Base-by-base conservation (phyloP, 257 asterid genomes). In the Nicotiana undulata region DNA sequence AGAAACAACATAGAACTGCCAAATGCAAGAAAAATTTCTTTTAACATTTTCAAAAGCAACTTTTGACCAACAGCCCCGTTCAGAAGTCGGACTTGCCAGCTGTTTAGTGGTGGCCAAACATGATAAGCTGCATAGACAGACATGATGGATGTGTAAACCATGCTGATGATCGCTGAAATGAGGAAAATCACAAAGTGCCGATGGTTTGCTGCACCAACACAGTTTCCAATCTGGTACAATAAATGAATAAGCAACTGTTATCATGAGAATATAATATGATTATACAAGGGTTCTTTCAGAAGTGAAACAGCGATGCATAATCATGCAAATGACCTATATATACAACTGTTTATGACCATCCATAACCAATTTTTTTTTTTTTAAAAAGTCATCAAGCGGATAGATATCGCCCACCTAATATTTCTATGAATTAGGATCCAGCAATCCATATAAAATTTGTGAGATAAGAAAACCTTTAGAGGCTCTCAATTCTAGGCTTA, bases 121-220 rank as follows among this genome's bases (percentile, higher is more conserved):
- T 81, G 74, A 64, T 85, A 68, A 66, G 90, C 91, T 34, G 96
- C 80, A 82, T 87, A 95, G 6, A 88, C 89, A 44, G 97, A 85
- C 88, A 91, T 79, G 40, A 89, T 58, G 52, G 91, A 84, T 32
- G 86, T 89, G 80, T 91, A 93, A 20, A 85, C 24, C 32, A 88
- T 92, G 79, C 98, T 90, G 63, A 82, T 82, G 79, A 90, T 91
- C 22, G 97, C 90, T 77, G 96, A 92, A 56, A 93, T 85, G 78
- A 95, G 98, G 86, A 95, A 95, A 81, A 92, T 55, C 83, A 95
- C 81, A 88, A 95, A 95, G 72, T 75, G 68, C 34, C 92, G 90
- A 84, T 93, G 99, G 84, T 95, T 93, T 82, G 88, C 93, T 52
- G 97, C 88, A 72, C 99, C 99, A 26, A 95, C 97, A 83, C 97